Base-by-base conservation (phyloP, 73 alveolate species). In the Symbiodinium natans region DNA sequence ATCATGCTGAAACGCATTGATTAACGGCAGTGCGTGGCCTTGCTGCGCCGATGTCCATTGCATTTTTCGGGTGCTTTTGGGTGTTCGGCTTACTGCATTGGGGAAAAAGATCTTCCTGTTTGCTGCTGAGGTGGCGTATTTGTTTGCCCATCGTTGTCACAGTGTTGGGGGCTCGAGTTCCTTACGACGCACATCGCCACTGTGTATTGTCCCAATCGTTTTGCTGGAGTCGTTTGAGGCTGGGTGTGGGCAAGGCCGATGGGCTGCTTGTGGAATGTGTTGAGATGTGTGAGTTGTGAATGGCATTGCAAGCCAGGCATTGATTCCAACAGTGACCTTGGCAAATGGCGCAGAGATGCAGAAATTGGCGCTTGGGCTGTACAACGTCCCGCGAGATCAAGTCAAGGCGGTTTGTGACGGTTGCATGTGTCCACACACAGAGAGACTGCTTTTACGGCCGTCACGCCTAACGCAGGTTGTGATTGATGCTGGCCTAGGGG, bases 311-410 rank as follows among this genome's bases (percentile, higher is more conserved):
- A 27, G 29, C 29, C n/a, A 46, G 95, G 95, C 38, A 38, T 27
- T 63, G 41, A 59, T 88, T 83, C 95, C 95, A 19, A 59, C 95
- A 31, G 85, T 59, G 68, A 4, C 86, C 43, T 23, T 88, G 95
- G 42, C 40, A 23, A 63, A 88, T 42, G 86, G 95, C 68, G 41
- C 36, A 27, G 71, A 56, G 46, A 88, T 88, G 95, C 95, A 88
- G 40, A 38, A 41, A 39, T 40, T 88, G 83, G 85, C 95, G 34
- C n/a, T 88, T 68, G 95, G 95, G 71, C 95, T 86, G 41, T 87
- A 87, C 95, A 87, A 87, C 41, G 95, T 87, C 33, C 95, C 95
- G 31, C 25, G 95, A 52, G 85, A 87, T 9, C 83, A 87, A 46
- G 95, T 87, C 56, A 46, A 85, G 93, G 93, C 52, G 27, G 1